Percentiles rank a stretch among this genome's conserved stretches.
These are phyloP conservation scores for Phialophora macrospora DNA, from an alignment of 2,329 filamentous ascomycete species.

Conservation along the genomic window DNA sequence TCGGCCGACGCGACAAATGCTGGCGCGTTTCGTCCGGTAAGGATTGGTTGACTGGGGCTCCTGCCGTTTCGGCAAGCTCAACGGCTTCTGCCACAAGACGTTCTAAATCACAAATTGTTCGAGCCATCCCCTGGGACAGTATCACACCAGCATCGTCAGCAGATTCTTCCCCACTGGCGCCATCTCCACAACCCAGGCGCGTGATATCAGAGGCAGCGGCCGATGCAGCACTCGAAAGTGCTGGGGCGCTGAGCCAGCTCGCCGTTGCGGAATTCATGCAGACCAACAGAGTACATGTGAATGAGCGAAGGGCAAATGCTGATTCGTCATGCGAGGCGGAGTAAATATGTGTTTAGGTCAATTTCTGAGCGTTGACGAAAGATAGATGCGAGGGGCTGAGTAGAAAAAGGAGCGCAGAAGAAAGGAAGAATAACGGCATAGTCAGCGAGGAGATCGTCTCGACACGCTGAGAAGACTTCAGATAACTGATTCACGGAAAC, in stretches of 20 bases:
- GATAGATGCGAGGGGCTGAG: not conserved
- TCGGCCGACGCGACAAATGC: conserved; percentile 1
- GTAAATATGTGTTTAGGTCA: not conserved
- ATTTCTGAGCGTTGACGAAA: not conserved
- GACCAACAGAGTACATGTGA: not conserved
- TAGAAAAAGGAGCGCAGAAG: not conserved
- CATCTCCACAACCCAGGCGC: not conserved
- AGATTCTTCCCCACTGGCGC: not conserved
- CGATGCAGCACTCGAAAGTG: not conserved
- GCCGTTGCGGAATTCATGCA: not conserved
- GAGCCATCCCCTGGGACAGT: conserved; percentile 41
- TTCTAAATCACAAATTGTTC: conserved; percentile 46
- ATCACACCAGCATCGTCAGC: conserved; percentile 14
- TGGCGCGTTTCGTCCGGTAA: not conserved
- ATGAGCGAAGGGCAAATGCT: not conserved
- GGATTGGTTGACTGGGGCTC: not conserved
- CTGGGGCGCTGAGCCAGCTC: not conserved
- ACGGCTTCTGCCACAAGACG: conserved; percentile 46
- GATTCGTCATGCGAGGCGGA: not conserved
- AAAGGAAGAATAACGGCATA: conserved; percentile 8
- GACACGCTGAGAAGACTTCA: not conserved
- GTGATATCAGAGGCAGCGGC: too few relatives aligned
- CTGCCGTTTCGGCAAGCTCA: conserved; percentile 41
- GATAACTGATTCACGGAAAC: not conserved
- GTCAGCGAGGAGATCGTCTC: not conserved